Evolutionary conservation across 345 rosid species (phyloP).

Genomic region (Triadica sebifera): DNA sequence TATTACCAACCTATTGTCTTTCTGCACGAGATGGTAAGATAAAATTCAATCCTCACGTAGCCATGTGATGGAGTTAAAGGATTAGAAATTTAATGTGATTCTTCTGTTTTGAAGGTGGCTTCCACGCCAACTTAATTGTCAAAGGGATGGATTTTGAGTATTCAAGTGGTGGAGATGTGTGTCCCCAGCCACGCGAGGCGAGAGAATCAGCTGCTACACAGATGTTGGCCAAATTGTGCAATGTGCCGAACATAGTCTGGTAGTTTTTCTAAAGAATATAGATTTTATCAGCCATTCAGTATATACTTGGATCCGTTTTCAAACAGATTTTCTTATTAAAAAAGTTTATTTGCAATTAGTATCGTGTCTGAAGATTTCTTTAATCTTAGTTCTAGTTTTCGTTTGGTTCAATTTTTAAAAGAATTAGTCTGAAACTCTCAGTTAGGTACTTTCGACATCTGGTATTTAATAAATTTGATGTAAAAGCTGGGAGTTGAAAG

Average conservation of each 20-base stretch:
- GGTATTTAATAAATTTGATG: no score
- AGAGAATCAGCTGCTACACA: conserved; percentile 60
- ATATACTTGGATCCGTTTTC: no score
- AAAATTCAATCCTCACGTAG: background rate
- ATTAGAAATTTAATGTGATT: background rate
- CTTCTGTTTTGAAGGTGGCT: conserved; percentile 48
- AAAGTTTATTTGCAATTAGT: no score
- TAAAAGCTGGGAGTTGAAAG: no score
- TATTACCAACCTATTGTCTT: conserved; percentile 53
- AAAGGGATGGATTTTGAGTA: conserved; percentile 35
- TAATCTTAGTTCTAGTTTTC: no score
- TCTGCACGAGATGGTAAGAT: conserved; percentile 53
- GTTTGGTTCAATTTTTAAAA: no score
- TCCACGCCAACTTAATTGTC: conserved; percentile 43
- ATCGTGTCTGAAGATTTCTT: no score
- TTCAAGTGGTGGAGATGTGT: conserved; percentile 32
- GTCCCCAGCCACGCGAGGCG: conserved; percentile 42
- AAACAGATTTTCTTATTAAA: no score
- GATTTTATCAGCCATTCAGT: no score
- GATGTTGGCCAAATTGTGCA: conserved; percentile 36
- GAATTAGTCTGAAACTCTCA: no score
- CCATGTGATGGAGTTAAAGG: no score
- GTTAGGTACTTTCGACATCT: no score
- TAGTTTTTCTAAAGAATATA: background rate
- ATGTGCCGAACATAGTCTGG: conserved; percentile 5